Base-by-base conservation (phyloP, 345 rosid species). In the Jatropha curcas region DNA sequence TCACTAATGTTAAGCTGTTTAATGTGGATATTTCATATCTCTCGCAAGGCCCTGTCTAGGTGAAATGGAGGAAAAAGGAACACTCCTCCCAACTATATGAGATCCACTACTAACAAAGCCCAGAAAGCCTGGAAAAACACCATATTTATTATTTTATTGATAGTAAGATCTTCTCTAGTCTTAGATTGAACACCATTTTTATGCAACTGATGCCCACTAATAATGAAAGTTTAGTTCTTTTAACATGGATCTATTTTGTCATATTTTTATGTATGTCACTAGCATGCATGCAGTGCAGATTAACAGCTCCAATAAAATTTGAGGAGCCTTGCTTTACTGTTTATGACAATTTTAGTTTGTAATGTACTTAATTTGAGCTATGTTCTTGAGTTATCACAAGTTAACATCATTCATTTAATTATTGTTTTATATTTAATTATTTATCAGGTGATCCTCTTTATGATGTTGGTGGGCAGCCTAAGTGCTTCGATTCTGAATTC, bases 391-490 rank as follows among this genome's bases (percentile, higher is more conserved):
- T 20, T 14, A 45, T 19, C 13, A 17, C 39, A 53, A 20, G 1
- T 51, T 52, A 59, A 10, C 33, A 0, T 58, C 62, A 14, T 28
- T 2, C 2, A 12, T 16, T 13, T 4, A n/a, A n/a, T 27, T 7
- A 16, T 46, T 17, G 1, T 37, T 52, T 5, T 53, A 12, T 27
- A 24, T 27, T 28, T n/a, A 19, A 27, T 25, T 14, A 41, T 19
- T 33, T 4, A 78, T 71, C 89, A 91, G 98, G 93, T 63, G 90
- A 93, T 85, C 90, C 94, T 60, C 94, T 90, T 24, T 90, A 91
- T 84, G 82, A 74, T 55, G 78, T 57, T 41, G 94, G 96, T 2
- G 96, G 96, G 72, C 87, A 83, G 76, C 94, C 98, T 48, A 87
- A 79, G 77, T 68, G 77, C 76, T 82, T 77, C 52, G 81, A 75